These are phyloP conservation scores for Rhodotorula sp. DNA, from an alignment of 1,284 basidiomycete genomes.

Conservation along the genomic window DNA sequence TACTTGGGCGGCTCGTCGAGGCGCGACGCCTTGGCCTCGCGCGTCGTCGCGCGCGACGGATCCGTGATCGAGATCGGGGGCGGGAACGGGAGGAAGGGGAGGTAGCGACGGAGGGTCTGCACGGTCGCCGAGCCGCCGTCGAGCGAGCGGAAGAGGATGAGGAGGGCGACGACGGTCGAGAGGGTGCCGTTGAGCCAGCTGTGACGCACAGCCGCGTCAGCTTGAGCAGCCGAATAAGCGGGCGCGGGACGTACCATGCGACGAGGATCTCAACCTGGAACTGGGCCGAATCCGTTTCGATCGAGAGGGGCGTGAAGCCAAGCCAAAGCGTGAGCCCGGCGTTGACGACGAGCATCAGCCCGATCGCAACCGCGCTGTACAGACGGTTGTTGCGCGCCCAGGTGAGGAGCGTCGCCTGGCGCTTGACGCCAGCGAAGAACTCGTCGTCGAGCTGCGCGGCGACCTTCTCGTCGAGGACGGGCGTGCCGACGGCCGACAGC, in stretches of 20 bases:
- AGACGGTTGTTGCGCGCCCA: slow-evolving; percentile 31
- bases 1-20: slow-evolving; percentile 15
- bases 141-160: slow-evolving; percentile 35
- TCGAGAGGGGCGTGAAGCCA: slow-evolving; percentile 9
- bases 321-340: slow-evolving; percentile 15
- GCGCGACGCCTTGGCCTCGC: background rate
- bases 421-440: background rate
- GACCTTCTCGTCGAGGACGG: background rate
- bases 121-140: slow-evolving; percentile 21
- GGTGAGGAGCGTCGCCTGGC: slow-evolving; percentile 17
- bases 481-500: background rate
- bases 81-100: slow-evolving; percentile 19
- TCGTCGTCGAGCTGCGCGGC: slow-evolving; percentile 7
- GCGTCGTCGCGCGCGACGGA: slow-evolving; percentile 6
- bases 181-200: slow-evolving; percentile 30
- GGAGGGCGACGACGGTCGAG: slow-evolving; percentile 24
- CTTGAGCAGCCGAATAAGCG: too few species aligned
- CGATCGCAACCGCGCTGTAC: slow-evolving; percentile 17
- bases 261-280: slow-evolving; percentile 27
- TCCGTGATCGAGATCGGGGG: slow-evolving; percentile 12
- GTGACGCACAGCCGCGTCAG: too few species aligned
- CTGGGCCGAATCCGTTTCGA: slow-evolving; percentile 14
- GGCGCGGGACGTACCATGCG: slow-evolving; percentile 9
- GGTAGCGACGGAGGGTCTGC: background rate
- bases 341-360: slow-evolving; percentile 9